Evolutionary conservation across 768 basidiomycete species (phyloP).

Genomic region (Tulasnella sp.): DNA sequence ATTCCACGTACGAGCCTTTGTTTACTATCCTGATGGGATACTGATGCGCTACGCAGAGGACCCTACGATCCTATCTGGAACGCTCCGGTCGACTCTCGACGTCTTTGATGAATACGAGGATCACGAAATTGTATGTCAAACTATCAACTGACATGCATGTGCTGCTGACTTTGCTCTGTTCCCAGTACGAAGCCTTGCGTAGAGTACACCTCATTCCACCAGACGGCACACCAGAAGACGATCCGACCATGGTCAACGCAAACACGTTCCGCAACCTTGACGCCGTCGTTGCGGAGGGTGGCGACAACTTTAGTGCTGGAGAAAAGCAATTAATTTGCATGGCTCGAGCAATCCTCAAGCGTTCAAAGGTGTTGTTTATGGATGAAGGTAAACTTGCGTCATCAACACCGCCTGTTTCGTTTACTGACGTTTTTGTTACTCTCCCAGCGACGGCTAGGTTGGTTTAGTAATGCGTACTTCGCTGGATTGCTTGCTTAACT

Average conservation of each 20-base stretch:
- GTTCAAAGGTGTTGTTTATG: slow-evolving; percentile 70
- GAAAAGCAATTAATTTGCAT: slow-evolving; percentile 79
- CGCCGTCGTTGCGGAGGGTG: slow-evolving; percentile 64
- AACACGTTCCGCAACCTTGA: slow-evolving; percentile 72
- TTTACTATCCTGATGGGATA: background rate
- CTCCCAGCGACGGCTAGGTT: slow-evolving; percentile 10
- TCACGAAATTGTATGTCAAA: slow-evolving; percentile 53
- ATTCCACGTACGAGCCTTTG: slow-evolving; percentile 43
- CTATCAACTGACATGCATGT: background rate
- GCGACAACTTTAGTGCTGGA: slow-evolving; percentile 81
- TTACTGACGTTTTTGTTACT: background rate
- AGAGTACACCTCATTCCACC: slow-evolving; percentile 68
- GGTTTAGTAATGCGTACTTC: background rate
- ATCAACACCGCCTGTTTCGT: background rate
- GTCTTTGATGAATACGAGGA: slow-evolving; percentile 82
- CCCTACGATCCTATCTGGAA: slow-evolving; percentile 77
- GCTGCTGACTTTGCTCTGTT: slow-evolving; percentile 2
- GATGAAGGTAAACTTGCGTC: slow-evolving; percentile 37
- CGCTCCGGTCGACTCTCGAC: slow-evolving; percentile 65
- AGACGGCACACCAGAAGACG: slow-evolving; percentile 10
- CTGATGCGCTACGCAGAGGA: slow-evolving; percentile 44
- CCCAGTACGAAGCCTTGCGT: slow-evolving; percentile 67
- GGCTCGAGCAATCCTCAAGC: slow-evolving; percentile 73
- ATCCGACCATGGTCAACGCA: slow-evolving; percentile 40
- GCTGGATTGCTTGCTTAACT: slow-evolving; percentile 24